Base-by-base conservation (phyloP, 371 early-diverging fungal species). In the Conidiobolus incongruus region DNA sequence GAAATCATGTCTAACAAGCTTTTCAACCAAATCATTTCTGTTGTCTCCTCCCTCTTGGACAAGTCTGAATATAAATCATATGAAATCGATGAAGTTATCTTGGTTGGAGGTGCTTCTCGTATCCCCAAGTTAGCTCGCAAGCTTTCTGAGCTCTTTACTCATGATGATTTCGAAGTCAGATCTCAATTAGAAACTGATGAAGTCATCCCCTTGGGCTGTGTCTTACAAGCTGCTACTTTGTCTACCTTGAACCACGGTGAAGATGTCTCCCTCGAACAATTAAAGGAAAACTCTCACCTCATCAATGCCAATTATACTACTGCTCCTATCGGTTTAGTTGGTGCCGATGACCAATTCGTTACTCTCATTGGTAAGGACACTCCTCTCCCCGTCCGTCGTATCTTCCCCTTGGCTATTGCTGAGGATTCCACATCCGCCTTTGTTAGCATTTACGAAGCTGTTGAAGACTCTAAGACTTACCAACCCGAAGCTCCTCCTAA, bases 31-130 rank as follows among this genome's bases (percentile, higher is more conserved):
- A 77, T 81, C 49, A 67, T 77, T 33, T 68, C 68, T 20, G 63
- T 79, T 29, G 80, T 98, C 39, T 58, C 62, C 43, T 61, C 70
- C 42, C 77, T 53, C 28, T 40, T 61, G 55, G 60, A 56, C 40
- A 50, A 52, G 44, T 32, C 53, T 12, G 35, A 20, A 12, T 56
- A 61, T 41, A 34, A 45, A 11, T 49, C 55, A 6, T 48, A 52
- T 46, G 69, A 79, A 39, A 72, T 89, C 51, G 63, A 65, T 38
- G 77, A 88, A 58, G 82, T 98, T 49, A 73, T 98, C 31, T 64
- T 98, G 44, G 92, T 90, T 45, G 99, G 99, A 59, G 99, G 99
- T 45, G 66, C 92, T 44, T 82, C 94, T 47, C 89, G 98, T 64
- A 90, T 99, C 65, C 95, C 96, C 61, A 92, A 90, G 70, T 78